Evolutionary conservation across 2,329 filamentous ascomycete species (phyloP).

Genomic region (Fusarium kyushuense): DNA sequence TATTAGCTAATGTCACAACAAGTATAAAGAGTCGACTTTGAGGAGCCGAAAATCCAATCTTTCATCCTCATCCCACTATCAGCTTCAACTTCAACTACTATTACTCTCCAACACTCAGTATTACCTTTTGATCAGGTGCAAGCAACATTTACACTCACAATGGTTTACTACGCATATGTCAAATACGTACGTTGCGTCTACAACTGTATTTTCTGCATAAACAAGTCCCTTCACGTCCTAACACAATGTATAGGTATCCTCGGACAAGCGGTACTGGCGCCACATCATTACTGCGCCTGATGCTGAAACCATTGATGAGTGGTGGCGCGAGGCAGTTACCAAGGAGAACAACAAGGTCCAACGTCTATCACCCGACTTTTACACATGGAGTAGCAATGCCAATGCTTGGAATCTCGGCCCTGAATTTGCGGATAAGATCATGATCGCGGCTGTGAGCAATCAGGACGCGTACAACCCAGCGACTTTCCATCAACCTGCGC

Average conservation of each 20-base stretch:
- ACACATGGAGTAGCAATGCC: background rate
- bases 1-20: background rate
- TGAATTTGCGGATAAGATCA: background rate
- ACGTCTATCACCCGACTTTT: background rate
- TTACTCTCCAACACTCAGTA: background rate
- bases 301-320: background rate
- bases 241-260: background rate
- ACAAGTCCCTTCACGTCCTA: background rate
- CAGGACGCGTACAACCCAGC: background rate
- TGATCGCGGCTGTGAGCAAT: background rate
- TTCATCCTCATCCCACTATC: background rate
- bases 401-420: background rate
- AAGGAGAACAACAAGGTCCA: background rate
- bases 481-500: background rate
- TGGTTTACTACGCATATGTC: background rate
- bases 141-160: background rate
- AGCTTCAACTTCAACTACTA: background rate
- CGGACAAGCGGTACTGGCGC: background rate
- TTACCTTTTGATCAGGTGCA: background rate
- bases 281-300: background rate
- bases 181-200: background rate
- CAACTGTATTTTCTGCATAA: background rate
- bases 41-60: background rate
- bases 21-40: background rate
- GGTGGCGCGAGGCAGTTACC: background rate